Percentiles rank a stretch among this genome's conserved stretches.
These are phyloP conservation scores for Conoideocrella luteorostrata DNA, from an alignment of 2,329 filamentous ascomycete genomes.

Conservation along the genomic window DNA sequence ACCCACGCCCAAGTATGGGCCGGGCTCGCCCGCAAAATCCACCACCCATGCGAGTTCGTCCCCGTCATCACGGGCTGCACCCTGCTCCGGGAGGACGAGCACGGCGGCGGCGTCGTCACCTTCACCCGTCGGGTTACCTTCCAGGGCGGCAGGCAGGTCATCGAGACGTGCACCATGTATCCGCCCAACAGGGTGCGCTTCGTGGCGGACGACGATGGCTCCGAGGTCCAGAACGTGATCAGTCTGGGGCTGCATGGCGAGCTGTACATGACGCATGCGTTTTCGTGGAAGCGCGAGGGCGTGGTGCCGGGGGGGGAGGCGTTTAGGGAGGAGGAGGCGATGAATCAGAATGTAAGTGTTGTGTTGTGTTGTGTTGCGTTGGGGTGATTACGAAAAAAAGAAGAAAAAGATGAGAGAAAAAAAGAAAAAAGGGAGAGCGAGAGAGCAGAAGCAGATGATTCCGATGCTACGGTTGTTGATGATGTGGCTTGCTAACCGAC, in stretches of 20 bases:
- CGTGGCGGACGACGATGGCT: conserved; percentile 22
- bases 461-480: too few species aligned
- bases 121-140: conserved; percentile 18
- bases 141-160: conserved; percentile 12
- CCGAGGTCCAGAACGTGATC: conserved; percentile 25
- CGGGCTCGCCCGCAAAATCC: conserved; percentile 22
- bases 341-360: conserved; percentile 16
- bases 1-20: conserved; percentile 19
- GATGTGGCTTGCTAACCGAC: not conserved
- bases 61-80: conserved; percentile 13
- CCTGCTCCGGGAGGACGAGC: conserved; percentile 3
- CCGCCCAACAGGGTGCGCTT: conserved; percentile 25
- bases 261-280: conserved; percentile 26
- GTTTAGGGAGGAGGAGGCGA: conserved; percentile 12
- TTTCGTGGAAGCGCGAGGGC: conserved; percentile 21
- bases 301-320: conserved; percentile 16
- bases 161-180: conserved; percentile 24
- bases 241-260: conserved; percentile 17
- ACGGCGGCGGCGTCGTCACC: too few species aligned
- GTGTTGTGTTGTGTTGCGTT: too few species aligned
- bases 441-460: too few species aligned
- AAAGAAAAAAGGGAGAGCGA: too few species aligned
- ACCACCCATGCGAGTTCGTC: conserved; percentile 22
- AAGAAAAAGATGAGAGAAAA: too few species aligned
- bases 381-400: too few species aligned